These are phyloP conservation scores for Xenosphaeropsis pyriputrescens DNA, from an alignment of 2,329 filamentous ascomycete genomes.

Conservation along the genomic window DNA sequence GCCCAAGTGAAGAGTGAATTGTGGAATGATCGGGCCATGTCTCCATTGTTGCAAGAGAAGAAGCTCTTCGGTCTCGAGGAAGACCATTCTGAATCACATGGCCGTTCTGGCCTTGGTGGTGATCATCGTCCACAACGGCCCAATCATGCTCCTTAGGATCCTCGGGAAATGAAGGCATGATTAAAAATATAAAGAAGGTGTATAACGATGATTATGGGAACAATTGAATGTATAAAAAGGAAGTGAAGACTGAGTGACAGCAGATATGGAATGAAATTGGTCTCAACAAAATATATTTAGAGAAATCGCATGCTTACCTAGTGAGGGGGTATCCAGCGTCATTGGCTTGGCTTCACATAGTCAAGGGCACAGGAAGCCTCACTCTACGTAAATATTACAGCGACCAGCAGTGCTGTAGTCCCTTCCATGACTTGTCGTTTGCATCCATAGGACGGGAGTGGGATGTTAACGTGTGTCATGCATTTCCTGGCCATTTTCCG, in stretches of 20 bases:
- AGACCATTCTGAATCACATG: background rate
- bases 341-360: background rate
- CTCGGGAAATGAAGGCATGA: background rate
- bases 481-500: too few species aligned
- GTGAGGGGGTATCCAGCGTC: background rate
- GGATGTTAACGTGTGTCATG: too few species aligned
- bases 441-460: too few species aligned
- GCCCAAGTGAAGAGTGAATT: background rate
- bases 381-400: too few species aligned
- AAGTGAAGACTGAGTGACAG: background rate
- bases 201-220: background rate
- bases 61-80: background rate
- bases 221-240: background rate
- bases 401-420: too few species aligned
- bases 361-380: background rate
- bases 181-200: background rate
- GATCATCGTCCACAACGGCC: background rate
- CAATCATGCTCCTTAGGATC: background rate
- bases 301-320: background rate
- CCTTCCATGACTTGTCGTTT: too few species aligned
- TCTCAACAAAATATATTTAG: background rate
- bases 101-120: too few species aligned
- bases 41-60: background rate
- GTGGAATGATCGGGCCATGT: background rate
- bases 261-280: background rate